Percentiles rank a stretch among this genome's conserved stretches.
phyloP scores from a whole-genome alignment of 257 asterid genomes.

The Scutellaria galericulata region DNA sequence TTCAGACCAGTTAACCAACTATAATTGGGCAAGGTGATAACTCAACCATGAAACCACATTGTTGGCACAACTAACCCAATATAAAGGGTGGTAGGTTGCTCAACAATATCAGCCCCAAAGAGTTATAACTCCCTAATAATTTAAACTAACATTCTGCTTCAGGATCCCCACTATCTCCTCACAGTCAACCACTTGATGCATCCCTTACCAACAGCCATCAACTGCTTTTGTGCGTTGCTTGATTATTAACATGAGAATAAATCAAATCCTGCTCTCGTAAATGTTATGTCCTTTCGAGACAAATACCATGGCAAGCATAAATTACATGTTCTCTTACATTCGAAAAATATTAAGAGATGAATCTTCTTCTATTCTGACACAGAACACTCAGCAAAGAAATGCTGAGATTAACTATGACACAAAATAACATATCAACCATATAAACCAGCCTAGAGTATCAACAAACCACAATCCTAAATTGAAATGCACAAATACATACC shows the following conservation, averaged over 20 bases:
- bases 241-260: not conserved
- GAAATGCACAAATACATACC: slow-evolving; percentile 50
- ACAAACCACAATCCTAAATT: not conserved
- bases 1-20: not conserved
- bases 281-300: not conserved
- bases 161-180: slow-evolving; percentile 2
- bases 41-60: not conserved
- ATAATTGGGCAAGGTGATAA: not conserved
- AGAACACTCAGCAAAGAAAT: not conserved
- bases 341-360: not conserved
- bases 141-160: slow-evolving; percentile 8
- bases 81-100: not conserved
- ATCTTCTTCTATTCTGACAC: not conserved
- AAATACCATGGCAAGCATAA: slow-evolving; percentile 20
- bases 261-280: slow-evolving; percentile 1
- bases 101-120: not conserved
- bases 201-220: not conserved
- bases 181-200: slow-evolving; percentile 8
- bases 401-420: slow-evolving; percentile 4
- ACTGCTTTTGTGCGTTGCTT: not conserved
- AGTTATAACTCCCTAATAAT: not conserved
- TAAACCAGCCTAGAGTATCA: not conserved
- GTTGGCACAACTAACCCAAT: not conserved
- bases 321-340: not conserved
- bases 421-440: slow-evolving; percentile 20